Base-by-base conservation (phyloP, 345 rosid genomes). In the Aquilaria sinensis region DNA sequence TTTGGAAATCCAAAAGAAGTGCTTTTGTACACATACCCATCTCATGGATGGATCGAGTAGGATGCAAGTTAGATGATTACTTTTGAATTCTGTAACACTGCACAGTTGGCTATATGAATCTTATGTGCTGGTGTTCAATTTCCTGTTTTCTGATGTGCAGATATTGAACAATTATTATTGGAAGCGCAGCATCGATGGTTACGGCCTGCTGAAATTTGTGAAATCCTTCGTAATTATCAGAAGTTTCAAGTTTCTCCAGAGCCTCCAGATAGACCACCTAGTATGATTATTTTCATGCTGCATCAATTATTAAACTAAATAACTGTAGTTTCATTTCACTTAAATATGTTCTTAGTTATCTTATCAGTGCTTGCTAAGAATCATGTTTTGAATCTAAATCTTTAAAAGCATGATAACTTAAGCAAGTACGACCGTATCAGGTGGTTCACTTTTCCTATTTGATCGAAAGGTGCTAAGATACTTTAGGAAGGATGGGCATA, bases 121-220 rank as follows among this genome's bases (percentile, higher is more conserved):
- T 37, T 37, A 37, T 34, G 57, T 62, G 65, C 49, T 37, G 14
- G 12, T 62, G 2, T 3, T 12, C 34, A 52, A 64, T 51, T 7
- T n/a, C 29, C 10, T 51, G 5, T 51, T 46, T 59, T 46, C 13
- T 58, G 16, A 52, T 45, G 58, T 34, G 72, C 65, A 79, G 83
- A 79, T 73, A 79, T 79, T 73, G 71, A 70, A 31, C 83, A 75
- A 61, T 60, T 79, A 73, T 57, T 79, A 11, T 43, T 73, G 37
- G 94, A 86, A 81, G 98, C 98, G 5, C 97, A 84, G 61, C 84
- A 85, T 64, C 81, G 98, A 69, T 92, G 98, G 98, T 68, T 92
- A 70, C 84, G 96, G 47, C 98, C 98, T 72, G 83, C 94, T 61
- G 97, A 92, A 82, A 92, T 92, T 63, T 87, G 93, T 76, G 97